Evolutionary conservation across 2,329 filamentous ascomycete genomes (phyloP).

Genomic region (Scopulariopsis brevicaulis): DNA sequence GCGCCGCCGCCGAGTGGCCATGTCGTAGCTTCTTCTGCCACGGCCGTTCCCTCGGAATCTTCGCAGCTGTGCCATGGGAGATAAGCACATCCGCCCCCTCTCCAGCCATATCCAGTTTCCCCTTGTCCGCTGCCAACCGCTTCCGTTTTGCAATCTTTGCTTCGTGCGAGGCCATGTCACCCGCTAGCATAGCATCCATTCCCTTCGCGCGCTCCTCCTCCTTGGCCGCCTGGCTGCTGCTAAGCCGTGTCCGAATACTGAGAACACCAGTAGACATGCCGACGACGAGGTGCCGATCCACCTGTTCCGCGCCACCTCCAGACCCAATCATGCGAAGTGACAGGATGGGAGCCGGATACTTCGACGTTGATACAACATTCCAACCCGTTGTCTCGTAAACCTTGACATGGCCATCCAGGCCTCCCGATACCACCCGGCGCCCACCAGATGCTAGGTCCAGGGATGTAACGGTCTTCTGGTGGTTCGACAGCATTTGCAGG

Average conservation of each 20-base stretch:
- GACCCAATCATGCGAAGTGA: slow-evolving; percentile 61
- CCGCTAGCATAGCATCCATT: slow-evolving; percentile 72
- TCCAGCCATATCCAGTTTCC: slow-evolving; percentile 66
- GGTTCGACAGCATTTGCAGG: slow-evolving; percentile 76
- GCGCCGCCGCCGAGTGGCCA: slow-evolving; percentile 62
- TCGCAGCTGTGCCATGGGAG: slow-evolving; percentile 45
- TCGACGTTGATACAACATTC: slow-evolving; percentile 92
- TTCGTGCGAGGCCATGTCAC: slow-evolving; percentile 69
- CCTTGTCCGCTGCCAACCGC: slow-evolving; percentile 30
- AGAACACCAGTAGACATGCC: slow-evolving; percentile 93
- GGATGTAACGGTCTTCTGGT: slow-evolving; percentile 94
- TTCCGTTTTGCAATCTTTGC: slow-evolving; percentile 60
- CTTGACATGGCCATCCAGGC: slow-evolving; percentile 91
- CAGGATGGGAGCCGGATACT: slow-evolving; percentile 86
- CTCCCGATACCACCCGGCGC: slow-evolving; percentile 73
- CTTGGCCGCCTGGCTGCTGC: slow-evolving; percentile 66
- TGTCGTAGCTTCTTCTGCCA: slow-evolving; percentile 80
- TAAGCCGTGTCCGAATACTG: slow-evolving; percentile 79
- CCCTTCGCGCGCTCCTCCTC: slow-evolving; percentile 70
- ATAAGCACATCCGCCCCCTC: slow-evolving; percentile 85
- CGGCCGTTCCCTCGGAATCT: slow-evolving; percentile 45
- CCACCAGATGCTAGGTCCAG: slow-evolving; percentile 73
- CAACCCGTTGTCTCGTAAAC: slow-evolving; percentile 88
- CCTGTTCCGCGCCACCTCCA: slow-evolving; percentile 29
- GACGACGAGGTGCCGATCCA: slow-evolving; percentile 88